Evolutionary conservation across 371 early-diverging fungal species (phyloP).

Genomic region (Mucor plumbeus): DNA sequence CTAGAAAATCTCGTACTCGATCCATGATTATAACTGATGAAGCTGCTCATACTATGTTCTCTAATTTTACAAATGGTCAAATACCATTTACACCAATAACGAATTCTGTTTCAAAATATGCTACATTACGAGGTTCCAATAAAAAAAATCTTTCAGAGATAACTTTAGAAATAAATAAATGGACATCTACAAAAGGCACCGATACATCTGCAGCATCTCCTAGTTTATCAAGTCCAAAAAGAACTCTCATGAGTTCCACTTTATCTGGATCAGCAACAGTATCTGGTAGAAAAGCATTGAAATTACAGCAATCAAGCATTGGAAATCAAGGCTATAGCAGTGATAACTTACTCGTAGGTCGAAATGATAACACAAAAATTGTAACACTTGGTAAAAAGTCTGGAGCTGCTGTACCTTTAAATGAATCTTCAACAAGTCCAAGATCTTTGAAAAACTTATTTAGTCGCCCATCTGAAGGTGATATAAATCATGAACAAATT

Average conservation of each 20-base stretch:
- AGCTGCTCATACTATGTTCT: slow-evolving; percentile 17
- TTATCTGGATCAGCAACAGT: slow-evolving; percentile 26
- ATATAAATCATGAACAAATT: neutral
- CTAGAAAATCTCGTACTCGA: slow-evolving; percentile 31
- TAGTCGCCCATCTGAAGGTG: slow-evolving; percentile 4
- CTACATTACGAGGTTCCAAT: slow-evolving; percentile 14
- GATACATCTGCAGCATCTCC: neutral
- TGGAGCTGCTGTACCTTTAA: neutral
- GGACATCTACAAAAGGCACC: neutral
- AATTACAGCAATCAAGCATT: slow-evolving; percentile 1
- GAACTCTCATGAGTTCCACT: slow-evolving; percentile 19
- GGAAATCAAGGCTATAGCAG: neutral
- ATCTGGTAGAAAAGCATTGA: slow-evolving; percentile 13
- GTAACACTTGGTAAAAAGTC: slow-evolving; percentile 16
- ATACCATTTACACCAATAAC: slow-evolving; percentile 8
- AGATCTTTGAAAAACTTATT: slow-evolving; percentile 14
- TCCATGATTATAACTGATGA: slow-evolving; percentile 31
- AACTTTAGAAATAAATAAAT: slow-evolving; percentile 5
- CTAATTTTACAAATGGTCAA: neutral
- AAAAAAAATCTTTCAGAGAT: neutral
- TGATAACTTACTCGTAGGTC: neutral
- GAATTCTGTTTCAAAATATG: slow-evolving; percentile 10
- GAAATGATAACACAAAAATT: neutral
- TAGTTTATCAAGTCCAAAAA: slow-evolving; percentile 15
- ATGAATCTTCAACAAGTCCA: neutral